A percentile compares a stretch with the other conserved stretches of the same genome.
These are phyloP conservation scores for Aureobasidium sp. DNA, from an alignment of 2,329 filamentous ascomycete genomes.

Conservation along the genomic window DNA sequence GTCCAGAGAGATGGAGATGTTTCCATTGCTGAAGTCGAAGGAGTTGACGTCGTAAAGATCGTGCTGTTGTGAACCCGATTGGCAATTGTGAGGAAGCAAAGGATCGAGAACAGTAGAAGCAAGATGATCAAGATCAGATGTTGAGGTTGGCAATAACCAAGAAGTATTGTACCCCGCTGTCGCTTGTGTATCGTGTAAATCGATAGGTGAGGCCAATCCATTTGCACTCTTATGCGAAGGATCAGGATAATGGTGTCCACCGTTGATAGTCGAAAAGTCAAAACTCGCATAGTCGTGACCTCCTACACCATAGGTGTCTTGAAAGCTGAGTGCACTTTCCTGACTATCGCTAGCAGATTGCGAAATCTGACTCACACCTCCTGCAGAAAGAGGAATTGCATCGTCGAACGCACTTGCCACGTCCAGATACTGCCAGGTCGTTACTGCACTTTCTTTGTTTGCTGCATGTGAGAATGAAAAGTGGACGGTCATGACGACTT, in stretches of 20 bases:
- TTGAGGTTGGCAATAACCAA: background rate
- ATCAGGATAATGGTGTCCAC: background rate
- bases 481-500: conserved; percentile 40
- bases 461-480: conserved; percentile 42
- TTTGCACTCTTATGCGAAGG: background rate
- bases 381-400: conserved; percentile 1
- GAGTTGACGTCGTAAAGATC: conserved; percentile 33
- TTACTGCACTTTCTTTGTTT: conserved; percentile 33
- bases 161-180: background rate
- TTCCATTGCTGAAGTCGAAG: conserved; percentile 45
- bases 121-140: conserved; percentile 23
- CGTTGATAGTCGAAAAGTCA: conserved; percentile 19
- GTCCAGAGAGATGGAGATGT: conserved; percentile 46
- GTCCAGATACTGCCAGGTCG: conserved; percentile 37
- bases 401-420: conserved; percentile 1
- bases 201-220: conserved; percentile 8
- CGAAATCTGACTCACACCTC: conserved; percentile 8
- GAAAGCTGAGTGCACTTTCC: conserved; percentile 29
- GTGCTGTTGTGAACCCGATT: background rate
- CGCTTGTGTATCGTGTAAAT: conserved; percentile 14
- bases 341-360: conserved; percentile 15
- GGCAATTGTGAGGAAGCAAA: background rate
- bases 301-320: conserved; percentile 31
- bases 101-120: conserved; percentile 8
- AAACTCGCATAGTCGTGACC: conserved; percentile 23